phyloP scores from a whole-genome alignment of 257 asterid genomes.

The Primulina tabacum region DNA sequence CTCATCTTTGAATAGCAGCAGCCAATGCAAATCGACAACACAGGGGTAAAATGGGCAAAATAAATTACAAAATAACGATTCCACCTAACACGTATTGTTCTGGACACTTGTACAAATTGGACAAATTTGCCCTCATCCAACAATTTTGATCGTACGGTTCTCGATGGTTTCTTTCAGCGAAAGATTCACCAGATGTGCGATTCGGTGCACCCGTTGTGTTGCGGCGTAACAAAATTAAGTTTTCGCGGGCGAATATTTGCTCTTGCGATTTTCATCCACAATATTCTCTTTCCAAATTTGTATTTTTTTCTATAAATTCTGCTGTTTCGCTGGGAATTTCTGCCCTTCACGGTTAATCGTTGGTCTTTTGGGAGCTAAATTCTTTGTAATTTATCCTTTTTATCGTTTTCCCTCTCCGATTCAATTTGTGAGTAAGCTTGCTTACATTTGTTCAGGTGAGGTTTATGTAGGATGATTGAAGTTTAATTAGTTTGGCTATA shows the following conservation, averaged over 20 bases:
- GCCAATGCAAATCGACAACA: neutral
- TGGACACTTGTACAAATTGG: neutral
- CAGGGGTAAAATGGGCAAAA: neutral
- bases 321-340: too few relatives aligned
- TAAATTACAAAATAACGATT: too few relatives aligned
- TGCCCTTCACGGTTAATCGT: neutral
- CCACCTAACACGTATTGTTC: neutral
- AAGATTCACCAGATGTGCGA: too few relatives aligned
- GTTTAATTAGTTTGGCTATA: neutral
- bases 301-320: too few relatives aligned
- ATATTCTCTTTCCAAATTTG: too few relatives aligned
- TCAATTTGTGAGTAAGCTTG: neutral
- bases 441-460: neutral
- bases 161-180: neutral
- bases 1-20: neutral
- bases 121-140: neutral
- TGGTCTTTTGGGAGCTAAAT: neutral
- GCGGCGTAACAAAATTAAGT: too few relatives aligned
- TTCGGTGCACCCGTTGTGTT: too few relatives aligned
- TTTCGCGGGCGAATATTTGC: too few relatives aligned
- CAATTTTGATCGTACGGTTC: neutral
- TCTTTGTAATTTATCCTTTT: neutral
- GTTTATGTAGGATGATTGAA: neutral
- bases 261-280: too few relatives aligned
- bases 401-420: neutral